Percentiles rank a stretch among this genome's conserved stretches.
phyloP scores from a whole-genome alignment of 2,329 filamentous ascomycete species.

The Aspergillus sergii region DNA sequence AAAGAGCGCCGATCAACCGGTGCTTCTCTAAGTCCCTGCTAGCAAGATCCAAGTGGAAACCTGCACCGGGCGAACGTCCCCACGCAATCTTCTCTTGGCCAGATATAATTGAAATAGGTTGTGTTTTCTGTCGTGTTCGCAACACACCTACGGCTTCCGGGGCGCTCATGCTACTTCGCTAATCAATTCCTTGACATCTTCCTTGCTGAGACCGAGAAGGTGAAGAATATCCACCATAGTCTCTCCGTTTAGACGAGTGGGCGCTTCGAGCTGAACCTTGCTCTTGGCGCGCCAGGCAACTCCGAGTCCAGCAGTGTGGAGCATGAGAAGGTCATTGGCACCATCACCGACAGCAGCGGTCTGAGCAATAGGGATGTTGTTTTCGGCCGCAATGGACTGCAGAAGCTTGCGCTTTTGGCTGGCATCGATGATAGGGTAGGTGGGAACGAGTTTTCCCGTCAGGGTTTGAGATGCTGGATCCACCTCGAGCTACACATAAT shows the following conservation, averaged over 20 bases:
- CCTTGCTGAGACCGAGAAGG: slow-evolving; percentile 56
- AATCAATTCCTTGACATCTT: slow-evolving; percentile 52
- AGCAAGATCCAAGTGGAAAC: slow-evolving; percentile 7
- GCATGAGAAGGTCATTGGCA: slow-evolving; percentile 68
- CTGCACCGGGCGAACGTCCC: slow-evolving; percentile 7
- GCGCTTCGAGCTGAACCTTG: slow-evolving; percentile 64
- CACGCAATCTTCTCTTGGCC: not conserved
- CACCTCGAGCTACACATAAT: slow-evolving; percentile 49
- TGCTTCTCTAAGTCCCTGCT: slow-evolving; percentile 11
- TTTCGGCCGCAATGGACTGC: slow-evolving; percentile 55
- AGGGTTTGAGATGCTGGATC: slow-evolving; percentile 50
- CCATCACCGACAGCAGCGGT: slow-evolving; percentile 65
- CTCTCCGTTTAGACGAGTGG: slow-evolving; percentile 60
- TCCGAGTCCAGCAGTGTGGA: slow-evolving; percentile 62
- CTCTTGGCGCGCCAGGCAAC: slow-evolving; percentile 67
- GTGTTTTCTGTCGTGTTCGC: not conserved
- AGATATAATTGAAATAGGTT: not conserved
- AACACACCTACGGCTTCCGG: not conserved
- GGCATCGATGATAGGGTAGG: slow-evolving; percentile 61
- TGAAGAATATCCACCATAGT: slow-evolving; percentile 62
- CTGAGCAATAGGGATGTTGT: slow-evolving; percentile 57
- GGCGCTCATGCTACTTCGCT: slow-evolving; percentile 13
- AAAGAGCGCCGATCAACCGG: not conserved
- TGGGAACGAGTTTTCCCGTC: slow-evolving; percentile 59
- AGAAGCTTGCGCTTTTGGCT: slow-evolving; percentile 60